Conservation (phyloP, 2,329 filamentous ascomycete genomes). For the Nemania sp. region DNA sequence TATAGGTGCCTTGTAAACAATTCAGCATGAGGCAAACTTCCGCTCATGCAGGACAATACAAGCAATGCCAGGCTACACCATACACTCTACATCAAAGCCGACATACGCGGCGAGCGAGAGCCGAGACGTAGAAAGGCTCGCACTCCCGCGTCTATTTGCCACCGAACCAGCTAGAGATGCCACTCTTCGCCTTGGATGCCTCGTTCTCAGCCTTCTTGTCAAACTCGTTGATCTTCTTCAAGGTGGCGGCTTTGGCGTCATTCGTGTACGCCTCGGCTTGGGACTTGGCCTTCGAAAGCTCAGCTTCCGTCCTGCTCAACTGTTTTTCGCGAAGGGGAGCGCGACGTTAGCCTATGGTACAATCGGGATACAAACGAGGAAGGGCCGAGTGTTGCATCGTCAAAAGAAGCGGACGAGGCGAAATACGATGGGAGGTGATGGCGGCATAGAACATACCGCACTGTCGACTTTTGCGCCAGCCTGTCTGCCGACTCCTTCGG, state of each 20-base stretch:
- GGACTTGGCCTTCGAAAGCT: constrained; percentile 65
- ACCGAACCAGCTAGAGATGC: constrained; percentile 85
- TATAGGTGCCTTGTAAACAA: no score
- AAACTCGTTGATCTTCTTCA: constrained; percentile 79
- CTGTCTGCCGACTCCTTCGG: constrained; percentile 62
- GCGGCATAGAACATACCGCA: constrained; percentile 58
- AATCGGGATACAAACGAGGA: neutral
- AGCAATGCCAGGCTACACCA: neutral
- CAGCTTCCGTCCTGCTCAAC: constrained; percentile 66
- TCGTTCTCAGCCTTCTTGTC: constrained; percentile 81
- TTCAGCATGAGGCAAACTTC: no score
- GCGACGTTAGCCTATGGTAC: neutral
- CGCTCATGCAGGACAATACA: no score
- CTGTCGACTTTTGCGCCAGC: constrained; percentile 70
- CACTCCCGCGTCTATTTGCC: constrained; percentile 51
- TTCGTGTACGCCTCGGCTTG: constrained; percentile 64
- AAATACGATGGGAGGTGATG: neutral
- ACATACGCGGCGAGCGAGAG: neutral
- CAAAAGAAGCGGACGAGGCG: neutral
- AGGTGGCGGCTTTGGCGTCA: constrained; percentile 65
- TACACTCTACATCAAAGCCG: neutral
- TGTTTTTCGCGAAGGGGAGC: constrained; percentile 40
- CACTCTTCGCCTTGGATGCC: constrained; percentile 80
- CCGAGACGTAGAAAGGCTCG: neutral
- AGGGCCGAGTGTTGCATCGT: neutral